phyloP scores from a whole-genome alignment of 129 eudicot genomes.

The Erigeron canadensis region DNA sequence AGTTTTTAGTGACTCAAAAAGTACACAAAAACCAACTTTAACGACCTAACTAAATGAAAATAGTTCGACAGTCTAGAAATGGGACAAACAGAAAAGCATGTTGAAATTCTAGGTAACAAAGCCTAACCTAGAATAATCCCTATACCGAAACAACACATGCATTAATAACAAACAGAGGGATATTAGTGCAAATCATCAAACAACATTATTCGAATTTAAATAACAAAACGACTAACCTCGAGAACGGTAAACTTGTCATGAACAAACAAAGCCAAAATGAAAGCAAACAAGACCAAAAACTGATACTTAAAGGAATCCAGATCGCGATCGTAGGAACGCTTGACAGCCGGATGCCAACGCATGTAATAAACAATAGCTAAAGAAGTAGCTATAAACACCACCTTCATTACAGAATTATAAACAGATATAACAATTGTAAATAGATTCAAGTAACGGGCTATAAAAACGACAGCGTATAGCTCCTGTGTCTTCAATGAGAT shows the following conservation, averaged over 20 bases:
- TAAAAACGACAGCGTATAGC: conserved; percentile 63
- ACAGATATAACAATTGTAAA: conserved; percentile 65
- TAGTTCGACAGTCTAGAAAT: too few relatives aligned
- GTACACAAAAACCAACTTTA: too few relatives aligned
- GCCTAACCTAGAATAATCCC: too few relatives aligned
- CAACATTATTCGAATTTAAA: too few relatives aligned
- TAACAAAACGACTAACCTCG: conserved; percentile 51
- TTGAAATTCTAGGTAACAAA: too few relatives aligned
- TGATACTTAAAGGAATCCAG: conserved; percentile 72
- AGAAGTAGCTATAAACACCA: conserved; percentile 61
- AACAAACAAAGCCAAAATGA: conserved; percentile 56
- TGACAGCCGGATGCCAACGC: conserved; percentile 58
- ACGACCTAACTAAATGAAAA: too few relatives aligned
- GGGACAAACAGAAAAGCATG: too few relatives aligned
- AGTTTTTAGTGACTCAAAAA: too few relatives aligned
- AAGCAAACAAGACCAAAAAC: conserved; percentile 44
- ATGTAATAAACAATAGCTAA: conserved; percentile 78
- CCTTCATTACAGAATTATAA: conserved; percentile 72
- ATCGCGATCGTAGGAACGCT: conserved; percentile 73
- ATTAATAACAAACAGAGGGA: too few relatives aligned
- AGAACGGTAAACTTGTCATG: conserved; percentile 68
- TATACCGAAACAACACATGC: too few relatives aligned
- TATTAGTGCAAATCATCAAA: too few relatives aligned
- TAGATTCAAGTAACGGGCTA: conserved; percentile 73
- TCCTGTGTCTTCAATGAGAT: conserved; percentile 90